These are phyloP conservation scores for Colletotrichum lentis DNA, from an alignment of 2,329 filamentous ascomycete genomes.

Conservation along the genomic window DNA sequence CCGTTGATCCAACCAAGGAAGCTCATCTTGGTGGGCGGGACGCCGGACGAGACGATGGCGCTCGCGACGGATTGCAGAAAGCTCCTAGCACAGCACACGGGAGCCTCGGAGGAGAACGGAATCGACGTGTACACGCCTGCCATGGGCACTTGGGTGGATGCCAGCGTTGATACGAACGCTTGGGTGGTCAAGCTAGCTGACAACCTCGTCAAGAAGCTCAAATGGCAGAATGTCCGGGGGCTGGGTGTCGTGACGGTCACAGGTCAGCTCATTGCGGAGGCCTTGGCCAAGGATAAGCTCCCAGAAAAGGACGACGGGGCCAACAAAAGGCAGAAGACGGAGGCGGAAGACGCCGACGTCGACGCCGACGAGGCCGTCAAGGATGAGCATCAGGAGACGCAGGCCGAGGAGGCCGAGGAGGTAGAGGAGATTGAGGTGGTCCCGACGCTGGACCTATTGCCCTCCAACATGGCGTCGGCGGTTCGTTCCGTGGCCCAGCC, in stretches of 20 bases:
- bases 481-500: conserved; percentile 82
- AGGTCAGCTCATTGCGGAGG: conserved; percentile 64
- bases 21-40: conserved; percentile 88
- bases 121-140: conserved; percentile 83
- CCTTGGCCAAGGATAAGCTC: conserved; percentile 54
- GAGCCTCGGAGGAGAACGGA: conserved; percentile 56
- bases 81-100: conserved; percentile 60
- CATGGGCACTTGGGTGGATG: conserved; percentile 79
- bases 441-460: conserved; percentile 64
- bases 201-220: conserved; percentile 81
- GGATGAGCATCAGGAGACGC: conserved; percentile 12
- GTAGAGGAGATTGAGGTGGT: conserved; percentile 43
- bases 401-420: conserved; percentile 31
- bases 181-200: conserved; percentile 95
- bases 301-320: conserved; percentile 52
- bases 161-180: conserved; percentile 96
- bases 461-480: conserved; percentile 70
- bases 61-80: conserved; percentile 83
- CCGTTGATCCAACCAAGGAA: conserved; percentile 94
- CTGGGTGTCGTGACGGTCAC: conserved; percentile 93
- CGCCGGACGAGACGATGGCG: conserved; percentile 76
- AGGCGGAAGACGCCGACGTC: conserved; percentile 41
- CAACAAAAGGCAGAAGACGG: conserved; percentile 61
- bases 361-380: conserved; percentile 31
- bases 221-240: conserved; percentile 93